A percentile compares a stretch with the other conserved stretches of the same genome.
Evolutionary conservation across 2,329 filamentous ascomycete species (phyloP).

Genomic region (Lachnellula cervina): DNA sequence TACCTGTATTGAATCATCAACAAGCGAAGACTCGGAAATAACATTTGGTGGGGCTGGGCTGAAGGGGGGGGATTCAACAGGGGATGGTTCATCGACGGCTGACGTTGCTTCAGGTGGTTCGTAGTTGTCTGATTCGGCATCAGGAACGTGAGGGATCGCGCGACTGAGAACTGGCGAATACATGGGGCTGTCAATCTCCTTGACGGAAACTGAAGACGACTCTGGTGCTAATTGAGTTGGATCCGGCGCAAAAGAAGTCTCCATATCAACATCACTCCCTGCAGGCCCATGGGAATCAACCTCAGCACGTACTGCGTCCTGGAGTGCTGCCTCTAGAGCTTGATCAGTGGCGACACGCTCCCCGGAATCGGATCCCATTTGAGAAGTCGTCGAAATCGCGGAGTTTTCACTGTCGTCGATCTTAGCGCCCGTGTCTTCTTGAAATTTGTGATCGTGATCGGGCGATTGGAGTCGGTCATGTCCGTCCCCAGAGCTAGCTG

Average conservation of each 20-base stretch:
- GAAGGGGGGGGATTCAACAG: slow-evolving; percentile 36
- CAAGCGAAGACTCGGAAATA: slow-evolving; percentile 20
- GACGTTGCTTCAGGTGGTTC: slow-evolving; percentile 46
- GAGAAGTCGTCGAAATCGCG: not conserved
- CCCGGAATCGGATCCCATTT: not conserved
- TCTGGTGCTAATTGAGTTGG: slow-evolving; percentile 10
- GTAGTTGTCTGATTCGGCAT: slow-evolving; percentile 45
- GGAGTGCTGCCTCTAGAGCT: slow-evolving; percentile 25
- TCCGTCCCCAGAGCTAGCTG: not conserved
- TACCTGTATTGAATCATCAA: slow-evolving; percentile 25
- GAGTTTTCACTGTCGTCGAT: not conserved
- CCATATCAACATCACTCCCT: slow-evolving; percentile 21
- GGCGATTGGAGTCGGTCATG: not conserved
- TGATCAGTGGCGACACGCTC: slow-evolving; percentile 12
- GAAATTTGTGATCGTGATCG: not conserved
- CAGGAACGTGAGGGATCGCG: slow-evolving; percentile 1
- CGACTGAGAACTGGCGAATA: slow-evolving; percentile 24
- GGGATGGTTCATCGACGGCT: slow-evolving; percentile 16
- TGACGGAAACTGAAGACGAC: slow-evolving; percentile 3
- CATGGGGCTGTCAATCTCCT: slow-evolving; percentile 18
- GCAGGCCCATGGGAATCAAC: slow-evolving; percentile 19
- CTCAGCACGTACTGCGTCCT: slow-evolving; percentile 26
- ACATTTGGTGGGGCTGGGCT: slow-evolving; percentile 36
- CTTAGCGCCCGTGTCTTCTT: not conserved
- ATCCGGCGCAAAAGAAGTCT: slow-evolving; percentile 21